phyloP scores from a whole-genome alignment of 2,329 filamentous ascomycete genomes.

The Alternaria triticina region DNA sequence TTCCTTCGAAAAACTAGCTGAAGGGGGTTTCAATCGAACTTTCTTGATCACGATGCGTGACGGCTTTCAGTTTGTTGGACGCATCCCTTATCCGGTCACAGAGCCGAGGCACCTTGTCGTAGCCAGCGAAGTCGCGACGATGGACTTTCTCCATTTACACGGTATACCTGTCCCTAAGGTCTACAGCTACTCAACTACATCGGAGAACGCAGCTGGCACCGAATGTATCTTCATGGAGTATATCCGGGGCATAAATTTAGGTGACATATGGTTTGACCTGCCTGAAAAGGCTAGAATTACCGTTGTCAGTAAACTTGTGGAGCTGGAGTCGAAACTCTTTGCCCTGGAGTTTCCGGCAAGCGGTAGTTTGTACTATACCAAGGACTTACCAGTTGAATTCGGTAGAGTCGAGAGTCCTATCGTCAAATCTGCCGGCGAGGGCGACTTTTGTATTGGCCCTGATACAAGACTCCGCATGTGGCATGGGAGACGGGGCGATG shows the following conservation, averaged over 20 bases:
- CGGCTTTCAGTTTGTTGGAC: slow-evolving; percentile 32
- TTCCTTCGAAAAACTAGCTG: slow-evolving; percentile 25
- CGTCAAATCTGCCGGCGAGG: slow-evolving; percentile 4
- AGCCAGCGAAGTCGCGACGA: slow-evolving; percentile 50
- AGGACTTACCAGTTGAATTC: slow-evolving; percentile 9
- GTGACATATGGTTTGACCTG: slow-evolving; percentile 41
- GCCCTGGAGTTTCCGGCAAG: slow-evolving; percentile 37
- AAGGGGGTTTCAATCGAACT: slow-evolving; percentile 35
- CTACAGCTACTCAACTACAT: slow-evolving; percentile 42
- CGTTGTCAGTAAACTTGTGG: slow-evolving; percentile 34
- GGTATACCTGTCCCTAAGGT: slow-evolving; percentile 48
- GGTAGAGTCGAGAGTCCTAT: slow-evolving; percentile 20
- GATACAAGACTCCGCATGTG: slow-evolving; percentile 35
- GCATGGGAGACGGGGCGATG: slow-evolving; percentile 34
- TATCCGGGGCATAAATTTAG: slow-evolving; percentile 42
- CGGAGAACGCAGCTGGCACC: slow-evolving; percentile 46
- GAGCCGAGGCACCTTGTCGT: slow-evolving; percentile 34
- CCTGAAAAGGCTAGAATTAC: slow-evolving; percentile 26
- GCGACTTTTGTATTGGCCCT: slow-evolving; percentile 39
- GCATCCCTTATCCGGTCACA: slow-evolving; percentile 32
- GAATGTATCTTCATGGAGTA: slow-evolving; percentile 52
- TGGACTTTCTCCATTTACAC: slow-evolving; percentile 41
- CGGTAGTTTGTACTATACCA: slow-evolving; percentile 41
- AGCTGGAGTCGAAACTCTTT: slow-evolving; percentile 37
- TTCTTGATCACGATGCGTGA: slow-evolving; percentile 34